Percentiles rank a stretch among this genome's conserved stretches.
Evolutionary conservation across 169 alveolate genomes (phyloP).

Genomic region (Blepharisma undulans): DNA sequence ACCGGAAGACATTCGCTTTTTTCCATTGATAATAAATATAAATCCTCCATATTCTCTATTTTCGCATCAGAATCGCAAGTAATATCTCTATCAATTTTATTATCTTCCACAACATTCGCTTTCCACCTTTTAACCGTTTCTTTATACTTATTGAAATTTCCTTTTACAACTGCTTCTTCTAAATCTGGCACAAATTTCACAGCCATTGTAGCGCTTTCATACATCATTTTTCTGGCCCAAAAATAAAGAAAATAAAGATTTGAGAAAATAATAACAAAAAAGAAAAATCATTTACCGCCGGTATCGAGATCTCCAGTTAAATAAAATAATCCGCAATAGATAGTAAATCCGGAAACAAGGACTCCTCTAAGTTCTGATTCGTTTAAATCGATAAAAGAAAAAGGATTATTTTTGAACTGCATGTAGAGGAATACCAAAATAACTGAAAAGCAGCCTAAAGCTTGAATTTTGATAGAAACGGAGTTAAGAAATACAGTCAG

Average conservation of each 20-base stretch:
- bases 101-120: not conserved
- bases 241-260: not conserved
- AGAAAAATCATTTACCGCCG: not conserved
- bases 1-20: not conserved
- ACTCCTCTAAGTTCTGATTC: not conserved
- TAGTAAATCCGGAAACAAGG: conserved; percentile 5
- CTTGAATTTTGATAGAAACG: conserved; percentile 41
- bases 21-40: not conserved
- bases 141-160: not conserved
- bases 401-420: not conserved
- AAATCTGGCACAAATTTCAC: not conserved
- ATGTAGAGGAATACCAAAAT: not conserved
- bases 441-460: conserved; percentile 21
- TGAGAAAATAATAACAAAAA: not conserved
- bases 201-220: not conserved
- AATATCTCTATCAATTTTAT: not conserved
- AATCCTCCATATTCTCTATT: not conserved
- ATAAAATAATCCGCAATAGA: conserved; percentile 52
- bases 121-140: not conserved
- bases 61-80: not conserved
- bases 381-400: not conserved
- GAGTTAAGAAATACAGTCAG: conserved; percentile 39
- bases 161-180: not conserved
- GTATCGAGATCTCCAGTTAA: conserved; percentile 22
- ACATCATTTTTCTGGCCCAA: not conserved